A percentile compares a stretch with the other conserved stretches of the same genome.
These are phyloP conservation scores for Phytophthora pinifolia DNA, from an alignment of 352 stramenopile genomes.

Conservation along the genomic window DNA sequence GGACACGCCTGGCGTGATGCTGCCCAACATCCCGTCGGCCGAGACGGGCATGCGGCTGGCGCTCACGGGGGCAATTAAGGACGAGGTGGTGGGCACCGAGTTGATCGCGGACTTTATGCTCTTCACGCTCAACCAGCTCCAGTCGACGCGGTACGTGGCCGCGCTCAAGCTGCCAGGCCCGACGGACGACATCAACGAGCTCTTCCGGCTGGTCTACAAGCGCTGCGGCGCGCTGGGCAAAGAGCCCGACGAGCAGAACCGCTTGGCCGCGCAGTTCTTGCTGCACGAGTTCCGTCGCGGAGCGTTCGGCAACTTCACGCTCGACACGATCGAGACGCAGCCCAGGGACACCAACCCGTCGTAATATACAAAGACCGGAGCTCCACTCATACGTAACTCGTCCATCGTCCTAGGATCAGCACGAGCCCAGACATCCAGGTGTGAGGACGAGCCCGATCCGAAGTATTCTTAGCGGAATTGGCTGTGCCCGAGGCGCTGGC, in stretches of 20 bases:
- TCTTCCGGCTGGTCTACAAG: conserved; percentile 67
- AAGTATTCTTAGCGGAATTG: conserved; percentile 24
- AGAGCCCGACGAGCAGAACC: conserved; percentile 64
- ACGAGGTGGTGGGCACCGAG: conserved; percentile 83
- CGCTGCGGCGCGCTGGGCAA: conserved; percentile 81
- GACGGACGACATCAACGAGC: conserved; percentile 72
- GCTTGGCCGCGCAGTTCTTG: conserved; percentile 68
- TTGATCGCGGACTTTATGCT: conserved; percentile 91
- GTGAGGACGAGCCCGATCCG: conserved; percentile 20
- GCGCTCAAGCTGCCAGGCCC: conserved; percentile 57
- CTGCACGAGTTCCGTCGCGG: conserved; percentile 77
- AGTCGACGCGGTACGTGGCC: conserved; percentile 81
- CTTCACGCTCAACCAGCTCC: conserved; percentile 81
- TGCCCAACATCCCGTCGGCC: conserved; percentile 78
- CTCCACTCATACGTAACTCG: conserved; percentile 5
- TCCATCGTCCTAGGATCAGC: conserved; percentile 7
- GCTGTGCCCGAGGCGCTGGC: not conserved
- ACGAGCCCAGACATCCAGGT: conserved; percentile 5
- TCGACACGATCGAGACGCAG: conserved; percentile 48
- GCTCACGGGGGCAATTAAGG: conserved; percentile 86
- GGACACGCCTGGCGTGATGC: conserved; percentile 88
- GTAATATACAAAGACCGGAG: conserved; percentile 20
- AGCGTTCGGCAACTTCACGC: conserved; percentile 82
- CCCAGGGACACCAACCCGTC: conserved; percentile 12
- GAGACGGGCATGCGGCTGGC: conserved; percentile 86